Percentiles rank a stretch among this genome's conserved stretches.
These are phyloP conservation scores for Thielaviopsis punctulata DNA, from an alignment of 2,329 filamentous ascomycete species.

Conservation along the genomic window DNA sequence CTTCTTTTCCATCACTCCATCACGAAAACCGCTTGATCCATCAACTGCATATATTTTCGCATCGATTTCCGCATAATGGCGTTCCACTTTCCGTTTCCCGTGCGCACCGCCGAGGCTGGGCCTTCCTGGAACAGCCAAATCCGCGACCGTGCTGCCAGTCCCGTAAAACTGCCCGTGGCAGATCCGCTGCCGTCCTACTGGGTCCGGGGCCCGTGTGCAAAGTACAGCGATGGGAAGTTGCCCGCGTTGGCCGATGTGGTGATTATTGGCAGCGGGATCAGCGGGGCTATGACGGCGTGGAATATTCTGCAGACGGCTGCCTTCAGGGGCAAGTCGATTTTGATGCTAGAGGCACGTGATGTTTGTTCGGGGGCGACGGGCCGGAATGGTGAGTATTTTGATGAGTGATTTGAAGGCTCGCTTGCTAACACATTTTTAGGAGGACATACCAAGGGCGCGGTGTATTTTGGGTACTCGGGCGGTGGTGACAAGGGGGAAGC, in stretches of 20 bases:
- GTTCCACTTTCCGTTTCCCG: conserved; percentile 9
- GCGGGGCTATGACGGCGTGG: conserved; percentile 25
- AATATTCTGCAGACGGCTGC: conserved; percentile 11
- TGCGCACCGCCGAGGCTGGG: background rate
- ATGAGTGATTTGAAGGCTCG: background rate
- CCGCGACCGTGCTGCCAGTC: background rate
- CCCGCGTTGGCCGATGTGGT: conserved; percentile 28
- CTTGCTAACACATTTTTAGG: conserved; percentile 4
- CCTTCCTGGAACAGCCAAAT: conserved; percentile 2
- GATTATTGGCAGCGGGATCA: conserved; percentile 38
- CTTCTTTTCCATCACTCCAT: background rate
- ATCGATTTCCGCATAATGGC: background rate
- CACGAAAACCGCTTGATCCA: background rate
- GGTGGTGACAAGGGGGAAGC: conserved; percentile 3
- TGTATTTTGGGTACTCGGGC: conserved; percentile 6
- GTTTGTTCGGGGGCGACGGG: conserved; percentile 21
- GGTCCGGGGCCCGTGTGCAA: conserved; percentile 16
- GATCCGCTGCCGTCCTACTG: conserved; percentile 9
- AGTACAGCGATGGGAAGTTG: conserved; percentile 16
- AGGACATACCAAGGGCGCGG: conserved; percentile 9
- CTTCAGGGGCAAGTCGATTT: conserved; percentile 11
- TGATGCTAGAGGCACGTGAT: conserved; percentile 21
- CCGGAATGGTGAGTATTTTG: conserved; percentile 18
- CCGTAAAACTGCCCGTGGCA: background rate
- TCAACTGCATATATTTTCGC: too few species aligned